Evolutionary conservation across 2,329 filamentous ascomycete genomes (phyloP).

Genomic region (Corinectria fuckeliana): DNA sequence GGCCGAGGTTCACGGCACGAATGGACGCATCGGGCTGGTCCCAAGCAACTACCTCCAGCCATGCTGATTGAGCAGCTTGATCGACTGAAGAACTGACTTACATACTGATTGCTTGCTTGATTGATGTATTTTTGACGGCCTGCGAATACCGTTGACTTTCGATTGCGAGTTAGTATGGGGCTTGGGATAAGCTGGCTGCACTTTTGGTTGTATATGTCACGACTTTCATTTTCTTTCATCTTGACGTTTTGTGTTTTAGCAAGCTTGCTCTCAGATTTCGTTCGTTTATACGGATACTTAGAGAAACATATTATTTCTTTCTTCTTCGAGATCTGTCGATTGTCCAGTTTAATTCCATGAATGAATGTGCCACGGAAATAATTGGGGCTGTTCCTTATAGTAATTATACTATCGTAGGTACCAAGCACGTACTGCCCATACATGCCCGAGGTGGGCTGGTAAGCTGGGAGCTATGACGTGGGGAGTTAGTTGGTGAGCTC

Average conservation of each 20-base stretch:
- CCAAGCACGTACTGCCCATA: too few relatives aligned
- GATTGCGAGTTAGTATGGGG: conserved; percentile 19
- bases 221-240: conserved; percentile 12
- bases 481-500: conserved; percentile 28
- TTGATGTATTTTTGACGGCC: conserved; percentile 19
- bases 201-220: conserved; percentile 19
- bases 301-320: conserved; percentile 3
- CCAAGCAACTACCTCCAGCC: conserved; percentile 72
- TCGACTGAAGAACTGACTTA: conserved; percentile 14
- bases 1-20: conserved; percentile 82
- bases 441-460: too few relatives aligned
- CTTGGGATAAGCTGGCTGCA: conserved; percentile 18
- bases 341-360: neutral
- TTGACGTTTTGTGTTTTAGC: conserved; percentile 16
- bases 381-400: too few relatives aligned
- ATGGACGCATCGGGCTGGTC: conserved; percentile 65
- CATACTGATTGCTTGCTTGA: conserved; percentile 18
- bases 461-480: conserved; percentile 30
- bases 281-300: conserved; percentile 22
- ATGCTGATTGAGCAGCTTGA: conserved; percentile 43
- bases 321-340: neutral
- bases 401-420: too few relatives aligned
- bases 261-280: conserved; percentile 27
- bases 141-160: conserved; percentile 23
- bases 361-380: too few relatives aligned